These are phyloP conservation scores for Boletus fagicola DNA, from an alignment of 768 basidiomycete species.

Conservation along the genomic window DNA sequence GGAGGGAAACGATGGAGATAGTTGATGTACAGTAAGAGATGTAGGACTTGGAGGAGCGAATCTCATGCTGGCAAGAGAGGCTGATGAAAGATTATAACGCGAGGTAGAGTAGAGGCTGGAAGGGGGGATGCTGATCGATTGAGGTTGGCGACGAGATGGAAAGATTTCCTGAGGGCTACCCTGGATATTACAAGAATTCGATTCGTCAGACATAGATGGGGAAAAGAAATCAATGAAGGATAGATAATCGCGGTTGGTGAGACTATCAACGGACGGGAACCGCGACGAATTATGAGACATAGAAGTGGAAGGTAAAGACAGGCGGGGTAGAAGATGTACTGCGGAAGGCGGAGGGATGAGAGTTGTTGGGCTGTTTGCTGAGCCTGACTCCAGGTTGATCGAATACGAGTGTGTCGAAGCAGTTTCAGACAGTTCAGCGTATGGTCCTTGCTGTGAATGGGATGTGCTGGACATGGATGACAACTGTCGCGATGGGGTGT, in stretches of 20 bases:
- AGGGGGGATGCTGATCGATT: conserved; percentile 20
- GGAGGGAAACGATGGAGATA: conserved; percentile 9
- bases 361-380: conserved; percentile 35
- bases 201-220: conserved; percentile 20
- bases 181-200: conserved; percentile 4
- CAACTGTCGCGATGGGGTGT: conserved; percentile 18
- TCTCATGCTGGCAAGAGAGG: conserved; percentile 32
- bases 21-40: neutral
- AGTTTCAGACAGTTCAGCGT: conserved; percentile 3
- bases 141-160: conserved; percentile 17
- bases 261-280: conserved; percentile 18
- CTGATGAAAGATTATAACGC: conserved; percentile 17
- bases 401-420: conserved; percentile 26
- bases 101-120: conserved; percentile 20
- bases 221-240: conserved; percentile 51
- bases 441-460: conserved; percentile 1
- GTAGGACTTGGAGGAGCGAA: conserved; percentile 34
- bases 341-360: conserved; percentile 41
- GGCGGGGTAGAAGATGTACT: conserved; percentile 29
- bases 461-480: conserved; percentile 24
- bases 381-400: conserved; percentile 33
- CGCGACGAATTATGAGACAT: conserved; percentile 22
- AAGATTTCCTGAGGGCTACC: neutral
- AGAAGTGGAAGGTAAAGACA: conserved; percentile 20
- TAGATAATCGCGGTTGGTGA: conserved; percentile 35